A percentile compares a stretch with the other conserved stretches of the same genome.
Evolutionary conservation across 2,329 filamentous ascomycete genomes (phyloP).

Genomic region (Chaetomium sp.): DNA sequence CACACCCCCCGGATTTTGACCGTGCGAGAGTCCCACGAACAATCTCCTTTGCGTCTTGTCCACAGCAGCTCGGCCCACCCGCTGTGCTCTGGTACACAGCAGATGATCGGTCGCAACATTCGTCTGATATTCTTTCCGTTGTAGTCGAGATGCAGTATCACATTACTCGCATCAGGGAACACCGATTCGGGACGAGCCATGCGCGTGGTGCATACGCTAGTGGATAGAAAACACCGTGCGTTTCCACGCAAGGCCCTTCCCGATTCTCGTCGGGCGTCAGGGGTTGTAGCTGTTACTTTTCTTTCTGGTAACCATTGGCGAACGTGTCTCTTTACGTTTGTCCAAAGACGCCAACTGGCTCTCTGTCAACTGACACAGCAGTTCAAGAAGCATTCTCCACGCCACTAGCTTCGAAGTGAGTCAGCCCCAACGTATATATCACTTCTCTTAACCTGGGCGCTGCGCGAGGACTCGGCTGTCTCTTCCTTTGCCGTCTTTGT

Average conservation of each 20-base stretch:
- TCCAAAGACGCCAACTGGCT: neutral
- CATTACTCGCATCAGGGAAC: conserved; percentile 12
- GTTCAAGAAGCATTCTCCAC: neutral
- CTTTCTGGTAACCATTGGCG: neutral
- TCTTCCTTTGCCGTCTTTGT: neutral
- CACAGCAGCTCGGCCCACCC: neutral
- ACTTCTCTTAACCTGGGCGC: neutral
- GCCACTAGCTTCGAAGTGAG: neutral
- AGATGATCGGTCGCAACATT: neutral
- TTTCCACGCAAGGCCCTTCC: conserved; percentile 1
- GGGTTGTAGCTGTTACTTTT: neutral
- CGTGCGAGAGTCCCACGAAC: neutral
- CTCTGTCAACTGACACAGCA: neutral
- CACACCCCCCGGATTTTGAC: neutral
- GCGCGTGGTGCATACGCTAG: conserved; percentile 7
- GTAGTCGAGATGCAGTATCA: conserved; percentile 12
- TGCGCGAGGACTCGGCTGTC: neutral
- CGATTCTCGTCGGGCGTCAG: conserved; percentile 12
- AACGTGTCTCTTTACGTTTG: neutral
- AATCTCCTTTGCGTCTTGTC: neutral
- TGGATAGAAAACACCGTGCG: conserved; percentile 1
- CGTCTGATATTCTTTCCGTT: conserved; percentile 7
- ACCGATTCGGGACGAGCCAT: conserved; percentile 21
- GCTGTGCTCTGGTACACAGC: neutral
- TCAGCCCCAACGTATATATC: neutral